phyloP scores from a whole-genome alignment of 2,329 filamentous ascomycete genomes.

The Fusarium sp. region DNA sequence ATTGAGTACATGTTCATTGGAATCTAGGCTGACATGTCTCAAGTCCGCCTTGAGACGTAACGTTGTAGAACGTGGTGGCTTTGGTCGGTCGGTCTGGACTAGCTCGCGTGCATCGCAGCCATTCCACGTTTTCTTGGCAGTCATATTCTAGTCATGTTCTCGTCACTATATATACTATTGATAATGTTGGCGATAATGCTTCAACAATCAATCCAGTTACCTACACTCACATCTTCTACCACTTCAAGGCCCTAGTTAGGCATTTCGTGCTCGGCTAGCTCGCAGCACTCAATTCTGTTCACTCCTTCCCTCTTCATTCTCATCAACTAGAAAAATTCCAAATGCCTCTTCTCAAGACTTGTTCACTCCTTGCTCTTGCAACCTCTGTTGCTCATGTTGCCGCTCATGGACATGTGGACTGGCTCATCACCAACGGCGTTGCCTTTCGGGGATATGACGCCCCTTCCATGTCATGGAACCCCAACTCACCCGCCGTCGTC shows the following conservation, averaged over 20 bases:
- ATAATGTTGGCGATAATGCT: background rate
- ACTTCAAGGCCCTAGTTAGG: constrained; percentile 20
- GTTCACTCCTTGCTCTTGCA: constrained; percentile 8
- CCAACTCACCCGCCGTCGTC: constrained; percentile 34
- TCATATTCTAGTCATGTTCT: background rate
- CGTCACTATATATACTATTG: constrained; percentile 8
- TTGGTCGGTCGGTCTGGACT: constrained; percentile 21
- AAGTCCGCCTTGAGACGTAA: constrained; percentile 37
- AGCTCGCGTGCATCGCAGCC: background rate
- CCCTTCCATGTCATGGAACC: constrained; percentile 44
- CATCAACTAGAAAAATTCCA: background rate
- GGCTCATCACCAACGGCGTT: constrained; percentile 43
- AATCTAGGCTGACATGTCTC: constrained; percentile 13
- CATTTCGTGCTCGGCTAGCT: constrained; percentile 8
- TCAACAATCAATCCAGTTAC: background rate
- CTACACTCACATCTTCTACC: background rate
- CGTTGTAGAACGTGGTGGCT: constrained; percentile 22
- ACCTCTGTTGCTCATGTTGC: constrained; percentile 1
- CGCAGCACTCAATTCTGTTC: background rate
- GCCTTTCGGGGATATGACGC: constrained; percentile 45
- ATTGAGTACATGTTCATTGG: background rate
- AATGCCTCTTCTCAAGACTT: constrained; percentile 20
- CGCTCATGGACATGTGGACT: constrained; percentile 46
- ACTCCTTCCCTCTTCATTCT: background rate
- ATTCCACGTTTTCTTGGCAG: constrained; percentile 28